These are phyloP conservation scores for Diddensiella santjacobensis DNA, from an alignment of 805 yeast species.

Conservation along the genomic window DNA sequence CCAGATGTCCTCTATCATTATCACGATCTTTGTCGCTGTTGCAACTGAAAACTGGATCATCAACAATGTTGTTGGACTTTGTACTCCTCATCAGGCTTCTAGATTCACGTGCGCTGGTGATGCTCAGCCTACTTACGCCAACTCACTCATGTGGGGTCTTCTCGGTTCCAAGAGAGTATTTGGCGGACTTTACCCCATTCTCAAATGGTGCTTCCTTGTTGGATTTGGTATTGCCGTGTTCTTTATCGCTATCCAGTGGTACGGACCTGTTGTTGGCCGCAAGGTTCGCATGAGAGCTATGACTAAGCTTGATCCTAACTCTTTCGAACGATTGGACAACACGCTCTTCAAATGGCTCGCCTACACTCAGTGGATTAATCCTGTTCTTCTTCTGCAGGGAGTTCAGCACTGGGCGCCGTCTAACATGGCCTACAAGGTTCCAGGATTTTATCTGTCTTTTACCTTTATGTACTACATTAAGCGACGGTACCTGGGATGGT, in stretches of 20 bases:
- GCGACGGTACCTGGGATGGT: conserved; percentile 44
- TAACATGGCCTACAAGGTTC: conserved; percentile 42
- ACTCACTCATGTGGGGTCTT: conserved; percentile 41
- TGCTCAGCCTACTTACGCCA: conserved; percentile 45
- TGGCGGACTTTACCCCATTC: conserved; percentile 41
- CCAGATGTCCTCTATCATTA: conserved; percentile 30
- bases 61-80: conserved; percentile 30
- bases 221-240: conserved; percentile 33
- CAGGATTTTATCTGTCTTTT: conserved; percentile 42
- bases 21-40: conserved; percentile 28
- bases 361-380: conserved; percentile 29
- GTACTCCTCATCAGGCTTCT: conserved; percentile 27
- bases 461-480: conserved; percentile 45
- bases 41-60: conserved; percentile 34
- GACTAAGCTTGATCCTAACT: conserved; percentile 5
- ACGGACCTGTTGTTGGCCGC: conserved; percentile 25
- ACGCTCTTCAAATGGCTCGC: conserved; percentile 2
- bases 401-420: conserved; percentile 41
- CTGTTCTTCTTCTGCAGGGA: conserved; percentile 46
- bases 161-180: conserved; percentile 43
- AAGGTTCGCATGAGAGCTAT: conserved; percentile 13
- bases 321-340: conserved; percentile 29
- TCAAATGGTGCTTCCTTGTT: conserved; percentile 46
- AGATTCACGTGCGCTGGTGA: conserved; percentile 37
- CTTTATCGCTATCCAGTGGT: conserved; percentile 22